Evolutionary conservation across 2,329 filamentous ascomycete genomes (phyloP), one percentile per base, ranked within the genome.

Genomic region (Aspergillus calidoustus): DNA sequence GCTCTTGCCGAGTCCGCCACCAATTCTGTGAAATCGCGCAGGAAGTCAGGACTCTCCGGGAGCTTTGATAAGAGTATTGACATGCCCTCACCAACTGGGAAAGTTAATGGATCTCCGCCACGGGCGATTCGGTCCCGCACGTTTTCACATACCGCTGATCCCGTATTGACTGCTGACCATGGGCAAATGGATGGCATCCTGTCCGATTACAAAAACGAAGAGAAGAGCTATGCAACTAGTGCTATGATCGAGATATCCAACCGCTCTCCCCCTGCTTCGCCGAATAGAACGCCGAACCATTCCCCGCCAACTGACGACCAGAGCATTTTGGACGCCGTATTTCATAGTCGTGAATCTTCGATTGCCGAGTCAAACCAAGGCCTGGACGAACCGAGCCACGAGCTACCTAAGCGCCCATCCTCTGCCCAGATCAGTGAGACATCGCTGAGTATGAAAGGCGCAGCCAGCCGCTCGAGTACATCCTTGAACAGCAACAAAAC

Each of bases 181-280:
- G 83, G 86, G 0, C 88, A 89, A 64, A 87, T 87, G 22, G 89
- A 92, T 63, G 82, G 87, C 13, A 85, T 86, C 66, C 86, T 84
- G 63, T 81, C 84, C 15, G 84, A 79, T 15, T 69, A 81, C 1
- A 85, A 84, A 34, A 82, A 83, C 5, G 83, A 85, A 2, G 84
- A 87, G 43, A 82, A 87, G 54, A 82, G 81, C 61, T 80, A 86
- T 71, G 89, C 89, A 25, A 82, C 84, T 23, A 85, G 81, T 66
- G 82, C 85, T 28, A 91, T 93, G 82, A 88, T 89, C 58, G 87
- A 87, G 44, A 80, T 91, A 44, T 87, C 89, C n/a, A 84, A 81
- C 19, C 82, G 85, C 19, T 86, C 89, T 1, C 82, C 85, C 41
- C 81, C 84, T n/a, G 74, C 77, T 23, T 85, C 86, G 1, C 84